Percentiles rank a stretch among this genome's conserved stretches.
Conservation (phyloP, 2,329 filamentous ascomycete genomes). For the Ilyonectria sp. region DNA sequence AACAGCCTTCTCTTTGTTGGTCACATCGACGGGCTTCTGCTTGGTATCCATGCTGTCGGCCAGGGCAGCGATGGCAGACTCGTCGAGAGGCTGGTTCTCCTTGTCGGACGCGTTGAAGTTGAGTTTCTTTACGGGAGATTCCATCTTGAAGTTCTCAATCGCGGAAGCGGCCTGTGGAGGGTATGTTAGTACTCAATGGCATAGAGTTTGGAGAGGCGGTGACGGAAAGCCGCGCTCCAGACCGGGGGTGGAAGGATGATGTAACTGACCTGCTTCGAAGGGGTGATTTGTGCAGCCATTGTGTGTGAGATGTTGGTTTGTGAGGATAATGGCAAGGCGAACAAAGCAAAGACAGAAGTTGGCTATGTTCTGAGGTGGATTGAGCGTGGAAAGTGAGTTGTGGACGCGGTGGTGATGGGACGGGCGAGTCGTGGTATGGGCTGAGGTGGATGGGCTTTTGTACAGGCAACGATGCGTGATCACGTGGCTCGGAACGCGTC, state of each 20-base stretch:
- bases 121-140: constrained; percentile 92
- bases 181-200: constrained; percentile 51
- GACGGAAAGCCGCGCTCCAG: constrained; percentile 11
- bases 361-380: constrained; percentile 39
- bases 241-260: constrained; percentile 37
- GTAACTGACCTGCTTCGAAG: constrained; percentile 70
- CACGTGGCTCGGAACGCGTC: constrained; percentile 58
- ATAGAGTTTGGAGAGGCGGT: constrained; percentile 1
- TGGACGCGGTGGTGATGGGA: constrained; percentile 50
- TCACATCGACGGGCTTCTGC: constrained; percentile 69
- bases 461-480: constrained; percentile 54
- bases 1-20: constrained; percentile 55
- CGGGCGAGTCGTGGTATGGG: constrained; percentile 32
- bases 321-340: constrained; percentile 16
- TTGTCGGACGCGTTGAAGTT: constrained; percentile 82
- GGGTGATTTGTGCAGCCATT: constrained; percentile 83
- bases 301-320: constrained; percentile 46
- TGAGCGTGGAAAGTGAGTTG: constrained; percentile 34
- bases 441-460: constrained; percentile 56
- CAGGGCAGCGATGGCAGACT: constrained; percentile 65
- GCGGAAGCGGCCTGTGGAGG: constrained; percentile 82
- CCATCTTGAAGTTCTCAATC: constrained; percentile 92
- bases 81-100: constrained; percentile 79
- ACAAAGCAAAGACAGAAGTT: constrained; percentile 36
- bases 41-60: constrained; percentile 73